Conservation (phyloP, 169 alveolate species). For the Plasmodium gaboni region DNA sequence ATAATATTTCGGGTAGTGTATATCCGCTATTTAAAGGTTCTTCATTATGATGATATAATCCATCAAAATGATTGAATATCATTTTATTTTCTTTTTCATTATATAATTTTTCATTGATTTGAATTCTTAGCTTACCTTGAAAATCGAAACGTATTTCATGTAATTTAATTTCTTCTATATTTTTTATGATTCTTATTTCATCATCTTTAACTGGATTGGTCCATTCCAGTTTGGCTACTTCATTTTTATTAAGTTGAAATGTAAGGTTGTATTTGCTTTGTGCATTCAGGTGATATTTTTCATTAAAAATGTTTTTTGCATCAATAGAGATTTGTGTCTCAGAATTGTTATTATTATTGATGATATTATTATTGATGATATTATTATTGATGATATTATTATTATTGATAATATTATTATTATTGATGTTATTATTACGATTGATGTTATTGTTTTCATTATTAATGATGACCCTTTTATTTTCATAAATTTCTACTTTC, state of each 20-base stretch:
- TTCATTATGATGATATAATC: conserved; percentile 83
- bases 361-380: conserved; percentile 39
- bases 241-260: conserved; percentile 39
- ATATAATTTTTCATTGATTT: conserved; percentile 28
- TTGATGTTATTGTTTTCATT: conserved; percentile 33
- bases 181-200: conserved; percentile 42
- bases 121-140: conserved; percentile 77
- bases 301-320: background rate
- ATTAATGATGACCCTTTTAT: background rate
- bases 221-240: conserved; percentile 84
- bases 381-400: conserved; percentile 45
- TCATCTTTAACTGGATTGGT: conserved; percentile 83
- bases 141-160: conserved; percentile 84
- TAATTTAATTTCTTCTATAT: conserved; percentile 62
- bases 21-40: conserved; percentile 85
- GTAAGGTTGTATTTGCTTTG: conserved; percentile 26
- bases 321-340: background rate
- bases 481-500: conserved; percentile 16
- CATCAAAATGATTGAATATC: conserved; percentile 67
- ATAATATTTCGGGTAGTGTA: conserved; percentile 83
- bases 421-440: conserved; percentile 39
- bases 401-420: conserved; percentile 75
- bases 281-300: background rate
- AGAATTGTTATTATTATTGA: conserved; percentile 1
- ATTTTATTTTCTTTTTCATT: conserved; percentile 42